These are phyloP conservation scores for Ajuga reptans DNA, from an alignment of 305 asterid species.

Conservation along the genomic window DNA sequence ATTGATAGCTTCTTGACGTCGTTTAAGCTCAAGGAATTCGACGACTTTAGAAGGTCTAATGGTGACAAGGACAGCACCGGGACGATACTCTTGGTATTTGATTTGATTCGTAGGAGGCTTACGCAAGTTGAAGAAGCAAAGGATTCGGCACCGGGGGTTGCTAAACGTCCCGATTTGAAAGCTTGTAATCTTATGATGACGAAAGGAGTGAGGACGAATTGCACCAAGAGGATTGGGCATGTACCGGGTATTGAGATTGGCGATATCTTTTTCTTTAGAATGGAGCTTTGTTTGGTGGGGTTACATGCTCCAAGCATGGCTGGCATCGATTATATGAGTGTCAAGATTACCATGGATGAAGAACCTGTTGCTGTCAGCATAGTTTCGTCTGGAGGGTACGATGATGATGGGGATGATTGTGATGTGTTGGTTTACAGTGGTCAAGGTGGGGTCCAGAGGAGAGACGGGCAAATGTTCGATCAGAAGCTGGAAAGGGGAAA, in stretches of 20 bases:
- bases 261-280: constrained; percentile 75
- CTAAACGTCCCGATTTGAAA: constrained; percentile 70
- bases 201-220: constrained; percentile 65
- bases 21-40: constrained; percentile 47
- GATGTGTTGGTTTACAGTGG: constrained; percentile 70
- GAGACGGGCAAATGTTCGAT: constrained; percentile 66
- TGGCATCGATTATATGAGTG: constrained; percentile 82
- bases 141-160: constrained; percentile 36
- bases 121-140: constrained; percentile 57
- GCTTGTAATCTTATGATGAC: constrained; percentile 57
- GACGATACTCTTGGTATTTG: constrained; percentile 44
- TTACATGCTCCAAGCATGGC: constrained; percentile 90
- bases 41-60: constrained; percentile 41
- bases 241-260: constrained; percentile 81
- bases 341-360: constrained; percentile 48
- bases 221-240: constrained; percentile 52
- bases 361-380: constrained; percentile 90
- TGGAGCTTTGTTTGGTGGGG: constrained; percentile 79
- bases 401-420: constrained; percentile 69
- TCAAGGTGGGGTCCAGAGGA: constrained; percentile 81
- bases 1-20: constrained; percentile 32
- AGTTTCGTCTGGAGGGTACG: constrained; percentile 87
- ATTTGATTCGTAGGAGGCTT: constrained; percentile 60
- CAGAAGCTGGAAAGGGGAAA: constrained; percentile 91
- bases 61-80: constrained; percentile 54